phyloP scores from a whole-genome alignment of 305 asterid genomes.

The Fraxinus latifolia region DNA sequence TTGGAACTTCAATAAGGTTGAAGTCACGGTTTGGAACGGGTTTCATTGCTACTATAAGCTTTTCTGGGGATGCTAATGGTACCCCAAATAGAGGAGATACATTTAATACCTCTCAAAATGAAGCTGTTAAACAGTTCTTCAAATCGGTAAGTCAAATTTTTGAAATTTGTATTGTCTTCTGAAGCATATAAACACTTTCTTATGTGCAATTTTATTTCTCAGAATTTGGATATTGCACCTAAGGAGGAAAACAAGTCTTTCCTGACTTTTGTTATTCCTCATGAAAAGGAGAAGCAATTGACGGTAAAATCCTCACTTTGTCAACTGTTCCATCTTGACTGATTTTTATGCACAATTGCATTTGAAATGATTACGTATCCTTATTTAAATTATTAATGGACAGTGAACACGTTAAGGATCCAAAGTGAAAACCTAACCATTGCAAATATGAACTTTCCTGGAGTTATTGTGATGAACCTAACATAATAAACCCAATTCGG shows the following conservation, averaged over 20 bases:
- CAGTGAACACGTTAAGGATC: neutral
- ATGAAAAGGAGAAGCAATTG: constrained; percentile 68
- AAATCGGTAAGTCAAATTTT: constrained; percentile 49
- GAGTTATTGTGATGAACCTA: neutral
- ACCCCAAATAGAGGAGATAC: constrained; percentile 37
- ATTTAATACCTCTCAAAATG: constrained; percentile 35
- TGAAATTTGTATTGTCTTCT: neutral
- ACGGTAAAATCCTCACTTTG: constrained; percentile 44
- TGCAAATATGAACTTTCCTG: neutral
- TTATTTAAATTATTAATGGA: neutral
- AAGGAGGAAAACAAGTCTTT: constrained; percentile 73
- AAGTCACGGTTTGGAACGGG: constrained; percentile 87
- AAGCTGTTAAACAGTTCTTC: constrained; percentile 72
- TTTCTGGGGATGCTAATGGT: constrained; percentile 43
- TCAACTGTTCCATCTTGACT: neutral
- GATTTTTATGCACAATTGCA: neutral
- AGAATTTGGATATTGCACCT: constrained; percentile 67
- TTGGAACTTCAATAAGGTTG: constrained; percentile 85
- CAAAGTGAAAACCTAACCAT: neutral
- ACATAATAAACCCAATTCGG: neutral
- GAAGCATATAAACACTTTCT: neutral
- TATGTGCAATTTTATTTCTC: constrained; percentile 26
- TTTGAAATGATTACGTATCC: neutral
- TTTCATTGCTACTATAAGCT: constrained; percentile 67
- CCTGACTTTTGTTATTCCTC: constrained; percentile 76